Base-by-base conservation (phyloP, 2,329 filamentous ascomycete species). In the Fusarium decemcellulare region DNA sequence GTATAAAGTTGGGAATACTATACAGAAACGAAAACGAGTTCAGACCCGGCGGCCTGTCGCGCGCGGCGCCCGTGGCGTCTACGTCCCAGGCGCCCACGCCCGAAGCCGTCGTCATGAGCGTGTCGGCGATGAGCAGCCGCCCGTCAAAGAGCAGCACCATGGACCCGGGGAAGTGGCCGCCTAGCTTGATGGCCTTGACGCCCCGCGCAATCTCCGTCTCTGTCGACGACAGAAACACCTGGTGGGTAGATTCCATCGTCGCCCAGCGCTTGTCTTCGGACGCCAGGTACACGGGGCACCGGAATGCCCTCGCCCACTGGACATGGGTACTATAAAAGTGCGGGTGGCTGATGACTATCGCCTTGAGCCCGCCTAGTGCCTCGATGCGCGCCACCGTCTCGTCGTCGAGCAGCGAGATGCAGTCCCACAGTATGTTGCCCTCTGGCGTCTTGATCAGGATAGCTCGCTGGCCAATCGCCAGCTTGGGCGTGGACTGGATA, bases 401-500 rank as follows among this genome's bases (percentile, higher is more conserved):
- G 2, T 85, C 79, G 76, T 95, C 91, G 4, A 96, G 81, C 68
- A 90, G 88, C 0, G 92, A 86, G 60, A 96, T 83, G 66, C 91
- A 90, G 78, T 96, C 93, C 93, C 93, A 97, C 2, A 96, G 86
- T 2, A 96, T 79, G 76, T 95, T 95, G 0, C 93, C 92, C 0
- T 78, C 62, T 0, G 87, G 82, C 0, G 92, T 93, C 52, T 85
- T 83, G 12, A 95, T 81, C 3, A 97, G 82, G 48, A 94, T 85
- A 18, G 90, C 90, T 34, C 93, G 86, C 79, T 96, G 91, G 1
- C 93, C 93, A 67, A 96, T 96, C 57, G 84, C 93, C 64, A 94
- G 81, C 77, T 90, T 84, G 32, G 88, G 89, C 39, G 81, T 78
- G 0, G 87, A 87, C 51, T 75, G 75, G 59, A 90, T 83, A 56